These are phyloP conservation scores for Didymellaceae sp. DNA, from an alignment of 2,329 filamentous ascomycete species.

Conservation along the genomic window DNA sequence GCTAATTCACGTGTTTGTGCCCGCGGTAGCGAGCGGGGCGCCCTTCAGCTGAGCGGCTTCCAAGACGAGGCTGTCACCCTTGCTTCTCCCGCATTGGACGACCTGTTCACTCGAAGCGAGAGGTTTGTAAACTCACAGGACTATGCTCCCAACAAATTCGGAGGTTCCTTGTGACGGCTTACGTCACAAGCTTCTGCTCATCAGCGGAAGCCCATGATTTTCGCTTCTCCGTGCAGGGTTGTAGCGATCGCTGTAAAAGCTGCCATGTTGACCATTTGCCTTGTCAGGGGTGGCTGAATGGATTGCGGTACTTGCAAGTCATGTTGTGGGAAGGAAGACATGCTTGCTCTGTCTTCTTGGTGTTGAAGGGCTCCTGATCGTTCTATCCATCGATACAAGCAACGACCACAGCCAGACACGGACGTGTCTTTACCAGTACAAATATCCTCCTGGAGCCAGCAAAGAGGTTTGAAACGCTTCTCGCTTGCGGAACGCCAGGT, in stretches of 20 bases:
- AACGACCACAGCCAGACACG: not conserved
- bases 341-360: too few species aligned
- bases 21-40: constrained; percentile 3
- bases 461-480: not conserved
- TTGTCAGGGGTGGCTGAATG: too few species aligned
- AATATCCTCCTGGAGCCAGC: not conserved
- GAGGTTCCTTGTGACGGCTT: not conserved
- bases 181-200: not conserved
- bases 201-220: not conserved
- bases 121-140: not conserved
- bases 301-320: not conserved
- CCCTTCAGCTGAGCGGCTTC: constrained; percentile 15
- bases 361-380: too few species aligned
- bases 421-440: too few species aligned
- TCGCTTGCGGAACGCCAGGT: not conserved
- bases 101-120: constrained; percentile 9
- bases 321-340: not conserved
- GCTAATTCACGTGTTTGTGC: not conserved
- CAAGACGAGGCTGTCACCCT: constrained; percentile 18
- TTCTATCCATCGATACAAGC: too few species aligned
- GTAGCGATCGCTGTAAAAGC: not conserved
- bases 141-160: not conserved
- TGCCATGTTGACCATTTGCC: not conserved
- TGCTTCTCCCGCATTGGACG: constrained; percentile 3
- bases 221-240: not conserved